phyloP scores from a whole-genome alignment of 176 grass and related monocot species.

The Eragrostis nindensis region DNA sequence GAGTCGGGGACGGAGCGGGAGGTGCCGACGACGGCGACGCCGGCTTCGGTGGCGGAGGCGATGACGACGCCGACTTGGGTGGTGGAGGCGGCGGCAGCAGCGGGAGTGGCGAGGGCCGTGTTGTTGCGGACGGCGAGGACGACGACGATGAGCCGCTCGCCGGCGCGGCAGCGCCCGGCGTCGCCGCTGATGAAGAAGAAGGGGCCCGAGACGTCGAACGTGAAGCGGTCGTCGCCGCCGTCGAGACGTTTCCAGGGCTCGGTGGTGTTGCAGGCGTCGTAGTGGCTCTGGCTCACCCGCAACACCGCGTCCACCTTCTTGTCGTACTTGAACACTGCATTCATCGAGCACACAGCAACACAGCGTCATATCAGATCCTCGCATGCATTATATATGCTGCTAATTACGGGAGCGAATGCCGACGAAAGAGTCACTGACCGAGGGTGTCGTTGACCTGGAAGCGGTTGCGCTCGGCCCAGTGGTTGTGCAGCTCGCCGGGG shows the following conservation, averaged over 20 bases:
- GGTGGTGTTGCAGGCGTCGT: constrained; percentile 69
- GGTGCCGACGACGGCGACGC: not conserved
- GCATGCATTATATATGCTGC: no score
- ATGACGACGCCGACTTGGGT: not conserved
- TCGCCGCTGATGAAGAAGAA: constrained; percentile 84
- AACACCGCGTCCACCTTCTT: constrained; percentile 53
- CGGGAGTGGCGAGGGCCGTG: not conserved
- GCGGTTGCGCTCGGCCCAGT: constrained; percentile 75
- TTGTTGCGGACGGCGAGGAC: constrained; percentile 52
- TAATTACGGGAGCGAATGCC: no score
- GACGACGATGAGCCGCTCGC: constrained; percentile 62
- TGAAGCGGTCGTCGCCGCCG: constrained; percentile 57
- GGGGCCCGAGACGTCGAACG: constrained; percentile 42
- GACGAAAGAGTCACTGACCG: constrained; percentile 27
- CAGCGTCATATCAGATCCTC: not conserved
- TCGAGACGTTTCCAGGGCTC: constrained; percentile 39
- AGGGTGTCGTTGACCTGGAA: constrained; percentile 85
- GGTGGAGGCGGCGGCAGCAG: not conserved
- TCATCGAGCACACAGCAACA: not conserved
- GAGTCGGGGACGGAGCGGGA: not conserved
- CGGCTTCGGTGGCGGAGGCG: not conserved
- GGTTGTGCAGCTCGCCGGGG: constrained; percentile 55
- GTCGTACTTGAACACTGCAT: constrained; percentile 71
- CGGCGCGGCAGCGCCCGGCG: constrained; percentile 45
- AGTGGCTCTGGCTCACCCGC: constrained; percentile 62